Evolutionary conservation across 1,284 basidiomycete species (phyloP).

Genomic region (Leccinum cinnamomeum): DNA sequence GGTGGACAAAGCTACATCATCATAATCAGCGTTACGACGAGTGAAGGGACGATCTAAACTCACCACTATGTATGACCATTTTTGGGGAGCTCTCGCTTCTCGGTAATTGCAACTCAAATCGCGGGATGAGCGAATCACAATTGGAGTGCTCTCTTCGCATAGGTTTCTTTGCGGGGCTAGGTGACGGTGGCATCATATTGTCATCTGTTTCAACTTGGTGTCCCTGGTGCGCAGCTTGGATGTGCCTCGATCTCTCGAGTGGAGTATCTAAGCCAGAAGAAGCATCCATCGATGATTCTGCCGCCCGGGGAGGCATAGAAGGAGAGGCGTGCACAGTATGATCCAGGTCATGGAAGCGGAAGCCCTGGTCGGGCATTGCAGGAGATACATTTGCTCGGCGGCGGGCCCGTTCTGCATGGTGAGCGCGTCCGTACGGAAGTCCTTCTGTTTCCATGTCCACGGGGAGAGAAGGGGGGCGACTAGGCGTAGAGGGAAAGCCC

Average conservation of each 20-base stretch:
- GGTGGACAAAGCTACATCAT: slow-evolving; percentile 13
- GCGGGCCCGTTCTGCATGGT: slow-evolving; percentile 55
- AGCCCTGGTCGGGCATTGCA: slow-evolving; percentile 22
- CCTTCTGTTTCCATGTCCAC: slow-evolving; percentile 59
- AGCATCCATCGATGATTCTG: slow-evolving; percentile 20
- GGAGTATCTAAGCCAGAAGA: slow-evolving; percentile 38
- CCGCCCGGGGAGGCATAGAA: slow-evolving; percentile 24
- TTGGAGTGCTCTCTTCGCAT: slow-evolving; percentile 17
- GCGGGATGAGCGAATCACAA: slow-evolving; percentile 42
- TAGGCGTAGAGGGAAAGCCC: slow-evolving; percentile 34
- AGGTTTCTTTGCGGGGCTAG: slow-evolving; percentile 52
- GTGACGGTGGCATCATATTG: slow-evolving; percentile 57
- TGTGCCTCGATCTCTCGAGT: slow-evolving; percentile 49
- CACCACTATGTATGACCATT: slow-evolving; percentile 12
- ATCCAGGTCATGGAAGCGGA: slow-evolving; percentile 19
- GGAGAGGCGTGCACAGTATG: slow-evolving; percentile 13
- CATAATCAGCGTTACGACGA: background rate
- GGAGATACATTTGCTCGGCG: slow-evolving; percentile 31
- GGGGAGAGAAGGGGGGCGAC: slow-evolving; percentile 31
- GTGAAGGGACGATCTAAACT: slow-evolving; percentile 4
- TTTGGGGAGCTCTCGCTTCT: slow-evolving; percentile 27
- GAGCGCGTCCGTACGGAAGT: slow-evolving; percentile 67
- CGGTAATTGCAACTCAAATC: slow-evolving; percentile 35
- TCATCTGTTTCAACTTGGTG: slow-evolving; percentile 46
- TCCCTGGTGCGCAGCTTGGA: slow-evolving; percentile 42